phyloP scores from a whole-genome alignment of 2,329 filamentous ascomycete genomes.

The Zymoseptoria ardabiliae region DNA sequence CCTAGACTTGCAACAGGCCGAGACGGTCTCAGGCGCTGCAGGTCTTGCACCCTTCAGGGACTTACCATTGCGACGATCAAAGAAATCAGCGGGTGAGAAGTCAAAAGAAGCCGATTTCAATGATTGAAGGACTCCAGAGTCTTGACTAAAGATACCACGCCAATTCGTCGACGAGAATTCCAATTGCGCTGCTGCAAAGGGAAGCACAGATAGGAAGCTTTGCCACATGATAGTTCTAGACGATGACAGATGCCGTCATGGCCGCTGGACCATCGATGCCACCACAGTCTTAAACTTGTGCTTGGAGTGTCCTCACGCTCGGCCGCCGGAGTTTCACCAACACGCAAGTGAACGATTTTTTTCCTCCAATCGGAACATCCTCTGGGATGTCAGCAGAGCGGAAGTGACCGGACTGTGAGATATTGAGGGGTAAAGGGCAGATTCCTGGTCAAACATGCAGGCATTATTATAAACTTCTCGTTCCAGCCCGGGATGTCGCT shows the following conservation, averaged over 20 bases:
- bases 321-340: neutral
- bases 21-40: too few species aligned
- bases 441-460: slow-evolving; percentile 23
- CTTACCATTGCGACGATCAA: slow-evolving; percentile 41
- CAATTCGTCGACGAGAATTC: slow-evolving; percentile 9
- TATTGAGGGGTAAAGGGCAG: slow-evolving; percentile 29
- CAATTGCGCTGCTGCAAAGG: neutral
- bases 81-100: slow-evolving; percentile 49
- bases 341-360: neutral
- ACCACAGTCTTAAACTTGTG: too few species aligned
- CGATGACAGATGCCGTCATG: neutral
- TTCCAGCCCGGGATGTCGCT: too few species aligned
- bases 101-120: slow-evolving; percentile 44
- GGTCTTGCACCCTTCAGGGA: too few species aligned
- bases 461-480: too few species aligned
- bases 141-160: slow-evolving; percentile 6
- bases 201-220: neutral
- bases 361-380: neutral
- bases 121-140: slow-evolving; percentile 39
- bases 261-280: too few species aligned
- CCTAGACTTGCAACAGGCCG: too few species aligned
- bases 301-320: too few species aligned
- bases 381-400: slow-evolving; percentile 2
- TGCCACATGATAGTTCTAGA: neutral
- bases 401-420: slow-evolving; percentile 33